phyloP scores from a whole-genome alignment of 208 protist genomes.

The Naegleria fowleri region DNA sequence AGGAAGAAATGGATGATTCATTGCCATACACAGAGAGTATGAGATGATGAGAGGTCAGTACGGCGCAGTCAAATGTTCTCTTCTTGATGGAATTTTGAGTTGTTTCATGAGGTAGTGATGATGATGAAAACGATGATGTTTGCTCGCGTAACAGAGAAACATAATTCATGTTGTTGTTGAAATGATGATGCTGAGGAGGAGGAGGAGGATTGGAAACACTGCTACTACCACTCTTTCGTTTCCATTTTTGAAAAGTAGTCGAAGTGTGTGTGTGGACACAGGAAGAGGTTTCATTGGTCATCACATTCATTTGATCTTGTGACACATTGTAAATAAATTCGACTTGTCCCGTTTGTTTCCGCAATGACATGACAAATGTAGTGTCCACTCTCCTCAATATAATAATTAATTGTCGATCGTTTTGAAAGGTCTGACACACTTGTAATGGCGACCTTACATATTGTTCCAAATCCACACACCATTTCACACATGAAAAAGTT shows the following conservation, averaged over 20 bases:
- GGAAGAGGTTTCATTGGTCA: too few species aligned
- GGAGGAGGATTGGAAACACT: too few species aligned
- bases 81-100: too few species aligned
- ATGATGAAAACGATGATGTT: too few species aligned
- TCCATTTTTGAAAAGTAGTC: too few species aligned
- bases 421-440: neutral
- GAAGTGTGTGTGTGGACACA: too few species aligned
- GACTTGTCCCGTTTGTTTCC: neutral
- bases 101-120: too few species aligned
- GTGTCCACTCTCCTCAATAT: neutral
- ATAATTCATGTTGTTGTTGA: too few species aligned
- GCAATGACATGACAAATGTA: neutral
- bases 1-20: neutral
- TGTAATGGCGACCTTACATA: neutral
- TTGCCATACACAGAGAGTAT: neutral
- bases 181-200: too few species aligned
- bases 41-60: neutral
- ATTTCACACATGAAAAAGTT: neutral
- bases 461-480: neutral
- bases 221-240: too few species aligned
- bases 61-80: neutral
- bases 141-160: too few species aligned
- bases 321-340: neutral
- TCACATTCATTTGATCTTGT: neutral
- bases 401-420: neutral